Evolutionary conservation across 1,284 basidiomycete genomes (phyloP), one percentile per base, ranked within the genome.

Genomic region (Irpex sp.): DNA sequence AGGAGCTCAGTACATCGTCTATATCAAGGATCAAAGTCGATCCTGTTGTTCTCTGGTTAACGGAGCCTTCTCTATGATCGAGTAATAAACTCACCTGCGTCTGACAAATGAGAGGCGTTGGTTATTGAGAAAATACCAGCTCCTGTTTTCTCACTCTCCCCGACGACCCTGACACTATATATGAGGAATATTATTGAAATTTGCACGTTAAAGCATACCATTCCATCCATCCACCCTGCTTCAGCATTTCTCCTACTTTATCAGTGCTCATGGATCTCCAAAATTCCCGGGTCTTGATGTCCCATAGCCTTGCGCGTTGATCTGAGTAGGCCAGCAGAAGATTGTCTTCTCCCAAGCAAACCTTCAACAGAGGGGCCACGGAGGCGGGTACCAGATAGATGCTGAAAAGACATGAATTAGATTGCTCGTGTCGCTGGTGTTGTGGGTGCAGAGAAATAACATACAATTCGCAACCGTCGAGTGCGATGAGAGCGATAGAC

Each of bases 271-370:
- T 93, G 0, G 94, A 93, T 47, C 95, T 80, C 79, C 94, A 85
- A 68, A 98, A 90, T 71, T 97, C 95, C 59, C 85, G 84, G 0
- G 89, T 90, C 63, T 87, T 84, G n/a, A 91, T 78, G 71, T 97
- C 93, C 95, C 97, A 99, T 1, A 96, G 77, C 35, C 97, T 81
- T 2, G 92, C 92, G 61, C 90, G 86, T 2, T 84, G 85, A 66
- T 93, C 89, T 1, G 81, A 80, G 72, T 97, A 98, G 1, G 90
- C 77, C 5, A 97, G 77, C 56, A 97, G 72, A 26, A 98, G 76
- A 66, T 93, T 89, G 61, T 91, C 83, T 13, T 82, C 87, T 1
- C 86, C 83, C 1, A 94, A 74, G 67, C 87, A 93, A 21, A 97
- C 75, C 39, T 81, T 77, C 17, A 79, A 77, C 9, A 98, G 76